phyloP scores from a whole-genome alignment of 163 green algal genomes.

The Prototheca stagnorum region DNA sequence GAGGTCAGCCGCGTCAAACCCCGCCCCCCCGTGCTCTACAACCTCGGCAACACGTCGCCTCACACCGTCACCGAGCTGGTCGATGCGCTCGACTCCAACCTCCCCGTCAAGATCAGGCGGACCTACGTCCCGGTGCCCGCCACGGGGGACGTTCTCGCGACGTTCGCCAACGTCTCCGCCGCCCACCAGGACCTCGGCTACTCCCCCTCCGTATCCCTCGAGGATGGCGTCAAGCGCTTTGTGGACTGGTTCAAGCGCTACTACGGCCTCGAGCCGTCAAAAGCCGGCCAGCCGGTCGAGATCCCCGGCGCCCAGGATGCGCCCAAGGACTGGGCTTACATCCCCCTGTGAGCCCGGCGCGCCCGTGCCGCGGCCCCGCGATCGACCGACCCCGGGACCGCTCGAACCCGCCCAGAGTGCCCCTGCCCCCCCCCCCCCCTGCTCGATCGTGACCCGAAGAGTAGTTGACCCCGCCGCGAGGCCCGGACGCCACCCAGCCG shows the following conservation, averaged over 20 bases:
- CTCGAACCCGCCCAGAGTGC: too few species aligned
- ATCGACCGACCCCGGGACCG: too few species aligned
- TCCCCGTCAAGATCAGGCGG: constrained; percentile 29
- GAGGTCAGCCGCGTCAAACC: constrained; percentile 3
- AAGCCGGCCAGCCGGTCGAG: too few species aligned
- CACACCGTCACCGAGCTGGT: constrained; percentile 55
- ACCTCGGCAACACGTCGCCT: constrained; percentile 63
- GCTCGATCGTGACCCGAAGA: too few species aligned
- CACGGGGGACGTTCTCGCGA: constrained; percentile 57
- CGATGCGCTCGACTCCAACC: constrained; percentile 30
- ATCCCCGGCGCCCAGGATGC: too few species aligned
- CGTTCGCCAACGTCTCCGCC: constrained; percentile 50
- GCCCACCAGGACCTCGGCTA: constrained; percentile 22
- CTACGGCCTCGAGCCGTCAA: too few species aligned
- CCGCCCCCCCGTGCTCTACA: constrained; percentile 27
- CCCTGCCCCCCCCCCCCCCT: too few species aligned
- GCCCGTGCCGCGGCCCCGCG: too few species aligned
- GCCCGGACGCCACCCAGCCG: too few species aligned
- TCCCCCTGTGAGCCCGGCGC: too few species aligned
- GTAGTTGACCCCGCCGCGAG: too few species aligned
- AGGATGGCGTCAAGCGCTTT: constrained; percentile 41
- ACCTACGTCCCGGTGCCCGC: constrained; percentile 43
- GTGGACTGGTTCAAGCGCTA: constrained; percentile 49
- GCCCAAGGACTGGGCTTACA: too few species aligned
- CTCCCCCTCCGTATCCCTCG: constrained; percentile 24